These are phyloP conservation scores for Selaginella moellendorffii DNA, from an alignment of 75 land plant species.

Conservation along the genomic window DNA sequence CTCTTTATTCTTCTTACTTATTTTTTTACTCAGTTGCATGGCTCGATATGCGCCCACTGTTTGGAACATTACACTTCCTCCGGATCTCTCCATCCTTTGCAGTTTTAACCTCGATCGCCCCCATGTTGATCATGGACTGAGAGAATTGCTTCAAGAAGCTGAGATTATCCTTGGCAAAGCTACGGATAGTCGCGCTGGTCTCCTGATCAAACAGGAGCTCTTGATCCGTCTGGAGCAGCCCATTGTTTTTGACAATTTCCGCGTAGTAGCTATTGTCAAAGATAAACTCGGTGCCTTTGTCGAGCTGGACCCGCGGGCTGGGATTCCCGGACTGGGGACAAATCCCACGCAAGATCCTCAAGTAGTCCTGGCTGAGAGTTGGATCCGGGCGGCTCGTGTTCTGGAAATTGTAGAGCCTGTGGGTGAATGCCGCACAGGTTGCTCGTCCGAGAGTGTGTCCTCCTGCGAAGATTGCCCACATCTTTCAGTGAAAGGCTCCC, in stretches of 20 bases:
- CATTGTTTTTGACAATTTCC: slow-evolving; percentile 20
- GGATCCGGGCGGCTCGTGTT: slow-evolving; percentile 34
- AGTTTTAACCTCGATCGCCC: too few relatives aligned
- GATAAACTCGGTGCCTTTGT: slow-evolving; percentile 10
- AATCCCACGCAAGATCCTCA: not conserved
- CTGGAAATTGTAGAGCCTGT: slow-evolving; percentile 22
- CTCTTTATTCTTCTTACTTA: too few relatives aligned
- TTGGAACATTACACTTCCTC: too few relatives aligned
- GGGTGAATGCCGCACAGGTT: slow-evolving; percentile 24
- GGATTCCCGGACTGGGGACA: not conserved
- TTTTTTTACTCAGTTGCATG: too few relatives aligned
- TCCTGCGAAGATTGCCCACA: slow-evolving; percentile 13
- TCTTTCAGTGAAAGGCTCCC: too few relatives aligned
- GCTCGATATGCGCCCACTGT: too few relatives aligned
- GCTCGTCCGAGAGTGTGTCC: slow-evolving; percentile 36
- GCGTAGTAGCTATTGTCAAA: slow-evolving; percentile 43
- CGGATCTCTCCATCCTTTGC: too few relatives aligned
- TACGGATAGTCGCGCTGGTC: too few relatives aligned
- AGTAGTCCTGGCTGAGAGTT: slow-evolving; percentile 13
- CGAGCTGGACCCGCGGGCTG: slow-evolving; percentile 9
- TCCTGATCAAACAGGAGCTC: slow-evolving; percentile 27
- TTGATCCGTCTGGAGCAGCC: slow-evolving; percentile 52
- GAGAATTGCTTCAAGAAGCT: too few relatives aligned
- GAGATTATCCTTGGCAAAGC: too few relatives aligned
- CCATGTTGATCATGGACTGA: too few relatives aligned